Percentiles rank a stretch among this genome's conserved stretches.
phyloP scores from a whole-genome alignment of 805 yeast species.

The Isabelozyma gotoi region DNA sequence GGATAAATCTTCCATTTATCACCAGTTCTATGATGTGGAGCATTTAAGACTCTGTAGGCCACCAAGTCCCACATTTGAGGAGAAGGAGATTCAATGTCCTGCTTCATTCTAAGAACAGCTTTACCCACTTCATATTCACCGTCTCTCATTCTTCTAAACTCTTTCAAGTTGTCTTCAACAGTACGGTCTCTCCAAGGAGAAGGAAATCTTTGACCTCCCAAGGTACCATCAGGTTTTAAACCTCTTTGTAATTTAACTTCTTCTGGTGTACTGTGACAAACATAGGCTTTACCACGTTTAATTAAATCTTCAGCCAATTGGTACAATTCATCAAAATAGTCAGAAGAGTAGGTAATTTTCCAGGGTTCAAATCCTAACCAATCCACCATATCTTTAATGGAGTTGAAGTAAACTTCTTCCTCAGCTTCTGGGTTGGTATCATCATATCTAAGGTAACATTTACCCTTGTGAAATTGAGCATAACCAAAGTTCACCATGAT shows the following conservation, averaged over 20 bases:
- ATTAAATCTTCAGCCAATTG: slow-evolving; percentile 85
- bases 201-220: slow-evolving; percentile 88
- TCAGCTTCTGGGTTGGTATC: slow-evolving; percentile 99
- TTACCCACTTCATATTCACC: slow-evolving; percentile 88
- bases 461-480: slow-evolving; percentile 83
- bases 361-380: slow-evolving; percentile 97
- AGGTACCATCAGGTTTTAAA: slow-evolving; percentile 83
- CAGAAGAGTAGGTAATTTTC: slow-evolving; percentile 94
- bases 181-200: slow-evolving; percentile 74
- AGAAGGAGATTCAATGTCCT: slow-evolving; percentile 82
- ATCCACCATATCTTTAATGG: slow-evolving; percentile 77
- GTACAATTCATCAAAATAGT: slow-evolving; percentile 87
- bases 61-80: slow-evolving; percentile 99
- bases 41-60: slow-evolving; percentile 91
- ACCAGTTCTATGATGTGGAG: slow-evolving; percentile 96
- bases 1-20: slow-evolving; percentile 97
- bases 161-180: slow-evolving; percentile 69
- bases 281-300: slow-evolving; percentile 71
- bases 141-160: slow-evolving; percentile 89
- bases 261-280: slow-evolving; percentile 91
- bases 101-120: slow-evolving; percentile 96
- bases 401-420: slow-evolving; percentile 84
- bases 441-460: slow-evolving; percentile 90
- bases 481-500: slow-evolving; percentile 98
- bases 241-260: slow-evolving; percentile 91